A percentile compares a stretch with the other conserved stretches of the same genome.
These are phyloP conservation scores for Trametes pubescens DNA, from an alignment of 1,284 basidiomycete species.

Conservation along the genomic window DNA sequence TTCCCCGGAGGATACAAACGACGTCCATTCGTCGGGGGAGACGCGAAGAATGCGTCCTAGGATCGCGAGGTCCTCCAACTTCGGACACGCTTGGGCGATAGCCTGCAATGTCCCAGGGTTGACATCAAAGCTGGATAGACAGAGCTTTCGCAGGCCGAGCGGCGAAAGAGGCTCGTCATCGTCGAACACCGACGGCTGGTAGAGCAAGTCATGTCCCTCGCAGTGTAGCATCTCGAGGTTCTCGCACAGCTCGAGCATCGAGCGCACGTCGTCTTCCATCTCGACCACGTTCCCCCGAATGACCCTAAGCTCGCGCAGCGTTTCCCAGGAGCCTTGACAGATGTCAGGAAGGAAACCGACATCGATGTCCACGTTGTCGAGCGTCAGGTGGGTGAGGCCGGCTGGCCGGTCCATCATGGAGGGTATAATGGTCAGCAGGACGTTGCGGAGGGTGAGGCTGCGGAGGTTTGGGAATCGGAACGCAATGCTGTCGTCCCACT, in stretches of 20 bases:
- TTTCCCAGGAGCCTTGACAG: slow-evolving; percentile 45
- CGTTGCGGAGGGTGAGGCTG: slow-evolving; percentile 49
- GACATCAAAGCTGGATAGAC: slow-evolving; percentile 50
- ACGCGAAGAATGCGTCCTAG: slow-evolving; percentile 49
- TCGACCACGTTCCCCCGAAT: slow-evolving; percentile 43
- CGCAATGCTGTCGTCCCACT: slow-evolving; percentile 44
- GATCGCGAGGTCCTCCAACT: slow-evolving; percentile 51
- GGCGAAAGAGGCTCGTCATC: slow-evolving; percentile 31
- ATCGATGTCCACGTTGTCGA: slow-evolving; percentile 54
- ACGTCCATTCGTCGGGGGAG: slow-evolving; percentile 49
- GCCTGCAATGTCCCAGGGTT: slow-evolving; percentile 46
- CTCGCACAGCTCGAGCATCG: slow-evolving; percentile 45
- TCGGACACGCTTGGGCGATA: slow-evolving; percentile 47
- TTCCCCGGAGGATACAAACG: slow-evolving; percentile 47
- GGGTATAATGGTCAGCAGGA: slow-evolving; percentile 53
- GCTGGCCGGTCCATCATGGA: slow-evolving; percentile 47
- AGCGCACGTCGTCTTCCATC: slow-evolving; percentile 49
- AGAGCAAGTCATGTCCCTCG: slow-evolving; percentile 31
- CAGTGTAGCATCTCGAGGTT: slow-evolving; percentile 40
- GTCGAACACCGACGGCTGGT: slow-evolving; percentile 37
- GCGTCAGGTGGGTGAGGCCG: slow-evolving; percentile 47
- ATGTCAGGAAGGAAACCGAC: slow-evolving; percentile 51
- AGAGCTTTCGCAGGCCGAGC: slow-evolving; percentile 36
- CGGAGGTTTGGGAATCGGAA: slow-evolving; percentile 40
- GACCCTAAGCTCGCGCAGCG: slow-evolving; percentile 48